Base-by-base conservation (phyloP, 108 stramenopile genomes). In the Cyclotella baltica region DNA sequence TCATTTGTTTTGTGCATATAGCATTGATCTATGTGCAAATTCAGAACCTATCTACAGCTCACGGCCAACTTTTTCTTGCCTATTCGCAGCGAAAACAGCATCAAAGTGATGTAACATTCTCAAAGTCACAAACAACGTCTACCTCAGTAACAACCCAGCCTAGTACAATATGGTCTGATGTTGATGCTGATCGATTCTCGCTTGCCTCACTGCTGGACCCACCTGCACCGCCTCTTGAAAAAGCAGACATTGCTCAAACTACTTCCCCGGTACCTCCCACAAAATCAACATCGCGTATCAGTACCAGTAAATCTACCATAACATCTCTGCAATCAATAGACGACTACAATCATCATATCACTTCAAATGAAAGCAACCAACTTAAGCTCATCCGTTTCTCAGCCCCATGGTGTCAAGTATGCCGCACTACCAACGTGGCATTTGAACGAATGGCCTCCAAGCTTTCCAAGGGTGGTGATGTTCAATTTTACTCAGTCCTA, bases 341-440 rank as follows among this genome's bases (percentile, higher is more conserved):
- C 64, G 53, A 66, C 48, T 40, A 72, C 62, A 25, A 48, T 20
- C 34, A 34, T 38, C 77, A 62, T 55, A 36, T 63, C 36, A 20
- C 36, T 3, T 33, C 40, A 59, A 48, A 64, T 34, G 25, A 58
- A 62, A 43, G 51, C 29, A 58, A 53, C 33, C 53, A 51, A 25
- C 30, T 80, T 1, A 52, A 33, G 46, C 58, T 80, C 67, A 43
- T 80, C 40, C 79, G 79, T n/a, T 80, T 80, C 79, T 65, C 62
- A 16, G 72, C 79, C n/a, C 79, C 79, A 4, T 80, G 79, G 79
- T 80, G 79, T 62, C 65, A 69, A 52, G 40, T 61, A 34, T 80
- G 79, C 61, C 66, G 72, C 25, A 20, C 72, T 4, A 80, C 79
- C 34, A 61, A 67, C 34, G 72, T 80, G 0, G 72, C 79, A 23